Percentiles rank a stretch among this genome's conserved stretches.
These are phyloP conservation scores for Pestalotiopsis fici DNA, from an alignment of 2,329 filamentous ascomycete genomes.

Conservation along the genomic window DNA sequence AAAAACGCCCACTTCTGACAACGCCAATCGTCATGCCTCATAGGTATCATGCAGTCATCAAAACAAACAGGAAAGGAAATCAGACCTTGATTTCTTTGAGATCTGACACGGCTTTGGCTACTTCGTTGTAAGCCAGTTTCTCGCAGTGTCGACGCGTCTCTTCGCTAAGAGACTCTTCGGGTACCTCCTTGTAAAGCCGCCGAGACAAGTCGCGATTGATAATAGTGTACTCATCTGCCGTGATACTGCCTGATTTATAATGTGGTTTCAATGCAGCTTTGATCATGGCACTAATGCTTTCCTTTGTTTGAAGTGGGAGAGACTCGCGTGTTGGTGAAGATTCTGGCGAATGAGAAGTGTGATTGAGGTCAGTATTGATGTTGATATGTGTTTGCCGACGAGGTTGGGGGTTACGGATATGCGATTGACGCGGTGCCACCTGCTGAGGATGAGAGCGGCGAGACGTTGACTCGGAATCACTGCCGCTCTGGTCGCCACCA, in stretches of 20 bases:
- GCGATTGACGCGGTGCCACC: conserved; percentile 35
- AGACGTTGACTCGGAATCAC: conserved; percentile 43
- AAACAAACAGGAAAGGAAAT: conserved; percentile 14
- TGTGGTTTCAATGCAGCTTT: conserved; percentile 79
- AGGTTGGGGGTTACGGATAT: conserved; percentile 55
- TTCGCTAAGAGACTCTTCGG: conserved; percentile 60
- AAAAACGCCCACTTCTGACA: conserved; percentile 11
- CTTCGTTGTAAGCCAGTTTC: conserved; percentile 75
- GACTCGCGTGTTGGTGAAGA: conserved; percentile 65
- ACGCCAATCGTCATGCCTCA: conserved; percentile 13
- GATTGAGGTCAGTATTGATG: conserved; percentile 28
- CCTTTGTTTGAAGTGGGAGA: conserved; percentile 81
- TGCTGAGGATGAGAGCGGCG: conserved; percentile 30
- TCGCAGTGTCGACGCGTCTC: conserved; percentile 72
- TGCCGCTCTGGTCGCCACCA: conserved; percentile 39
- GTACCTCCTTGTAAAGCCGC: conserved; percentile 76
- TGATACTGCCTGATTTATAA: conserved; percentile 78
- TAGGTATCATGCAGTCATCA: conserved; percentile 13
- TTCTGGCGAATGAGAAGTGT: conserved; percentile 54
- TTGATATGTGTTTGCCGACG: conserved; percentile 44
- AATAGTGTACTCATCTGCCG: conserved; percentile 85
- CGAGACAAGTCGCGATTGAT: conserved; percentile 91
- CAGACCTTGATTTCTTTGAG: conserved; percentile 32
- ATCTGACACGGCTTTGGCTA: conserved; percentile 70
- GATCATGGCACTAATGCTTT: conserved; percentile 87